Base-by-base conservation (phyloP, 805 yeast species). In the Naumovozyma castellii region DNA sequence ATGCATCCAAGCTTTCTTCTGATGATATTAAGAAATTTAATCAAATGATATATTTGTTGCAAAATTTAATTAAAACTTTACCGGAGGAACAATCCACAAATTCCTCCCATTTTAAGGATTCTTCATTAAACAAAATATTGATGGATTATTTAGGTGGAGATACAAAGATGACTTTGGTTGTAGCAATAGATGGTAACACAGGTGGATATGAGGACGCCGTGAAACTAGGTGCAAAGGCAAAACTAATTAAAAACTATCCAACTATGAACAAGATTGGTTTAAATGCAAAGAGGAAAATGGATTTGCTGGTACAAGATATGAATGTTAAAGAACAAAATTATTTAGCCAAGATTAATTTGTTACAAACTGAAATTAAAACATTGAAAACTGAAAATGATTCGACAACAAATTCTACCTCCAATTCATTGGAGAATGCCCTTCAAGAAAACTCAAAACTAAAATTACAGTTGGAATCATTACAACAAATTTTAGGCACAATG, bases 11-110 rank as follows among this genome's bases (percentile, higher is more conserved):
- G 1, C 76, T 76, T 48, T 70, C 79, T 1, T 63, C 83, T 5
- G 88, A 85, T 54, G 96, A 87, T 50, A 86, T 94, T 1, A 83
- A 83, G 52, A 84, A 80, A 44, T 82, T 87, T 50, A 88, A 87
- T 59, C 71, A 77, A 33, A 83, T 95, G 1, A 68, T 85, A 30
- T 76, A 86, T 4, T 72, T 87, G 0, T 66, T 87, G 41, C 94
- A 95, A 3, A 77, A 79, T 57, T 94, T 86, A 13, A 84, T 87
- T 32, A 76, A 83, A 49, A 75, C 86, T 0, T 70, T 88, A 35
- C 80, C 94, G 3, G 22, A 30, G 2, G 16, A 20, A 8, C 16
- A 39, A 9, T 14, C 16, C 3, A 18, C 41, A 3, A 29, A 9
- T 29, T 29, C 32, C 13, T 8, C 14, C 13, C 32, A 12, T 29